Evolutionary conservation across 2,329 filamentous ascomycete species (phyloP), one percentile per base, ranked within the genome.

Genomic region (Microascus cirrosus): DNA sequence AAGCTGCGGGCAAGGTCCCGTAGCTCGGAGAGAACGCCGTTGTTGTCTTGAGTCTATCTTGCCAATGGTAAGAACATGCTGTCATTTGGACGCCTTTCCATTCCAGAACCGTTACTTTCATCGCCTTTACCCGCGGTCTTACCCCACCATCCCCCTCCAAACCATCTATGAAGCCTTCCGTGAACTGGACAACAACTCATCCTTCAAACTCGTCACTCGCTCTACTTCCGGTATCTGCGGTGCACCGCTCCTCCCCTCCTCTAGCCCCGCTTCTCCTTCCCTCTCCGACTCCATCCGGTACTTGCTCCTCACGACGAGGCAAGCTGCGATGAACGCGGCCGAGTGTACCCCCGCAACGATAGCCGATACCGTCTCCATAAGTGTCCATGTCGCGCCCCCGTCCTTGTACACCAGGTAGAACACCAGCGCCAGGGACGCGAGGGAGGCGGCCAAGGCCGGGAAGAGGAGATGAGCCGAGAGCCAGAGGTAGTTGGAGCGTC

Each of bases 361-460:
- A 5, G 45, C 55, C 18, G 55, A 25, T 18, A 57, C 34, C 8
- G 22, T 42, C 48, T 57, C 45, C 55, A 53, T 42, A 13, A 57
- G 24, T 34, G 24, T 20, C 55, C 55, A 57, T 11, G 36, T 34
- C 13, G 48, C 34, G n/a, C 35, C 22, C 28, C 55, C 55, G 35
- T 57, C 55, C 34, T 53, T 57, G 48, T 57, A 57, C 10, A 57
- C 55, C 28, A 57, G 45, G 55, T 52, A 57, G 42, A 57, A 39
- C 11, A 53, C 48, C 13, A 57, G 32, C 11, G 48, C 48, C 13
- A 57, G 55, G 1, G 42, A 28, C 32, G 48, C 55, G 7, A 57
- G 48, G 11, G 55, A 57, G n/a, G 45, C 32, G 45, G 20, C 39
- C n/a, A 57, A 12, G 48, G 45, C 18, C 12, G 55, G 55, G 20